Evolutionary conservation across 148 eudicot species (phyloP).

Genomic region (Oxyria digyna): DNA sequence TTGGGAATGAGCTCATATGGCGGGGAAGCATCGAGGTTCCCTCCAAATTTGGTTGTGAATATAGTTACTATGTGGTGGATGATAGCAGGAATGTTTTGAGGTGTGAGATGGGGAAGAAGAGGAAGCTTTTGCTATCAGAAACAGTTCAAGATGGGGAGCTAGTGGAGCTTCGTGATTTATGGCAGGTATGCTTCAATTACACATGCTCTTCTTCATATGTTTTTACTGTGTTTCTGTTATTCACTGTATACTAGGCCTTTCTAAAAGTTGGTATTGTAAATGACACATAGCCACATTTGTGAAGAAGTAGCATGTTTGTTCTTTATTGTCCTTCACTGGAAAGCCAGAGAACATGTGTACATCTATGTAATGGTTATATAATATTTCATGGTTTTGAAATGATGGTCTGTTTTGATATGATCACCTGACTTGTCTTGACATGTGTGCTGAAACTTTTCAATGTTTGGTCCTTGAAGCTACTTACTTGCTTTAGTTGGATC

Average conservation of each 20-base stretch:
- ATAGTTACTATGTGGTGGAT: constrained; percentile 85
- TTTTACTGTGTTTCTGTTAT: not conserved
- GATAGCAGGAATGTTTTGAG: constrained; percentile 67
- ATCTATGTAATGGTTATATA: not conserved
- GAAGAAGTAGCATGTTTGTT: not conserved
- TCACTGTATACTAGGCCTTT: not conserved
- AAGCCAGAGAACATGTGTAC: not conserved
- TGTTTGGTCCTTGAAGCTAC: not conserved
- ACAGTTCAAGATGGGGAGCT: constrained; percentile 52
- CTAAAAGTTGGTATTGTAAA: not conserved
- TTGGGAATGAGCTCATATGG: constrained; percentile 79
- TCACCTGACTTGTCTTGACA: not conserved
- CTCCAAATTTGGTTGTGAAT: constrained; percentile 51
- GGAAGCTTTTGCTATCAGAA: constrained; percentile 46
- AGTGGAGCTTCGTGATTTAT: constrained; percentile 81
- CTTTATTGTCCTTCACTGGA: not conserved
- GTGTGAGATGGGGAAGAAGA: constrained; percentile 67
- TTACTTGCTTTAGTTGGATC: not conserved
- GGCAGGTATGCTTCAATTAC: constrained; percentile 51
- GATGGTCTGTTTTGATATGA: not conserved
- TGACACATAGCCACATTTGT: not conserved
- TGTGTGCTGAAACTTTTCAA: not conserved
- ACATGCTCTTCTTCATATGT: not conserved
- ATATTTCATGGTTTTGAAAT: not conserved
- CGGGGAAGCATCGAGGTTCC: constrained; percentile 55